Base-by-base conservation (phyloP, 2,329 filamentous ascomycete genomes). In the Clonostachys chloroleuca region DNA sequence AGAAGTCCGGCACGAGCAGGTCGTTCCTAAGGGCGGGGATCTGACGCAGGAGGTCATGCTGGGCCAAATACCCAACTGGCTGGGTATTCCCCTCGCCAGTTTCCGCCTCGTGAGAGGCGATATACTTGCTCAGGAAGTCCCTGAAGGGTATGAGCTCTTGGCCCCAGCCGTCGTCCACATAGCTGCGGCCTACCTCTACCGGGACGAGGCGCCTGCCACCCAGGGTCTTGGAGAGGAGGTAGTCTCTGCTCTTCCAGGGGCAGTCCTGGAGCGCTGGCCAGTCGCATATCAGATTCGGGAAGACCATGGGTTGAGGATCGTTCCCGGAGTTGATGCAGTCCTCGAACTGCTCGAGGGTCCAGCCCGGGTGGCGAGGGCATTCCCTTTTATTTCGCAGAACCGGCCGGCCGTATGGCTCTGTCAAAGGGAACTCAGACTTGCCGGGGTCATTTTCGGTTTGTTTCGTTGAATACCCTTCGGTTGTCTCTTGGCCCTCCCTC, bases 31-130 rank as follows among this genome's bases (percentile, higher is more conserved):
- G 72, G 2, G 74, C 65, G 1, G 92, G 91, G 12, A 99, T 85
- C 61, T 97, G 94, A 0, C 76, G 67, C 56, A 97, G 85, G 35
- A 99, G 78, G 55, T 92, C 83, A 67, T 97, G 90, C 61, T 99
- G 94, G 9, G 94, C 94, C 41, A 99, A 81, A 63, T 99, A 99
- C 12, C 85, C 89, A 12, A 77, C 43, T 16, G 35, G n/a, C n/a
- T 53, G 49, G 10, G 12, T n/a, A 35, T 12, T 12, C 30, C 37
- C 30, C 14, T 39, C 14, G 24, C 18, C 10, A 43, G 24, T 18
- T 40, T 45, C 39, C 24, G 44, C 30, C 52, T 42, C 20, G 57
- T 60, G 52, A 36, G 63, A 53, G 50, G 62, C 60, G 49, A 95
- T 76, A 59, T 88, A 84, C 1, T 64, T 63, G 6, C 71, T 55